A percentile compares a stretch with the other conserved stretches of the same genome.
phyloP scores from a whole-genome alignment of 2,329 filamentous ascomycete genomes.

The Aspergillus brasiliensis region DNA sequence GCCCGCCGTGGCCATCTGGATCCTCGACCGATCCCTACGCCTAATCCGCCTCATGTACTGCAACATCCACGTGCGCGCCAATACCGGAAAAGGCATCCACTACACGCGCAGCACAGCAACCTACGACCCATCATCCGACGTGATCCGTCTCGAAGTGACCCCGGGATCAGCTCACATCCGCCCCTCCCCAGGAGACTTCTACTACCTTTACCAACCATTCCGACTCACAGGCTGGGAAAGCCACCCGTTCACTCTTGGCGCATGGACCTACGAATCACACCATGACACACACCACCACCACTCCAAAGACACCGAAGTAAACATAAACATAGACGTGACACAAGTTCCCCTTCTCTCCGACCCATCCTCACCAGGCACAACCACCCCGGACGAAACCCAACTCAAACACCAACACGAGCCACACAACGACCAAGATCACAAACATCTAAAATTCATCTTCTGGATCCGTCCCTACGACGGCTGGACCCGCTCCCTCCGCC shows the following conservation, averaged over 20 bases:
- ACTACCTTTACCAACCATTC: slow-evolving; percentile 53
- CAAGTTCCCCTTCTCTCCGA: slow-evolving; percentile 31
- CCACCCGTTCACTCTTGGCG: slow-evolving; percentile 54
- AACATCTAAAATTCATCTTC: slow-evolving; percentile 46
- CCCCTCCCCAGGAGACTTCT: slow-evolving; percentile 52
- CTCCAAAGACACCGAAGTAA: slow-evolving; percentile 11
- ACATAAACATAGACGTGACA: slow-evolving; percentile 15
- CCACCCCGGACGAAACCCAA: background rate
- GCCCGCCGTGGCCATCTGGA: slow-evolving; percentile 53
- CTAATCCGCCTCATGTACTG: slow-evolving; percentile 47
- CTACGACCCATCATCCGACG: slow-evolving; percentile 48
- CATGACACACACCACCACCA: slow-evolving; percentile 11
- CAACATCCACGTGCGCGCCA: slow-evolving; percentile 42
- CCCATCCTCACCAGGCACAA: background rate
- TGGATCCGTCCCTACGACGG: slow-evolving; percentile 55
- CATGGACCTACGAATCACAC: slow-evolving; percentile 27
- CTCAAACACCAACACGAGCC: background rate
- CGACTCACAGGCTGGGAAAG: slow-evolving; percentile 52
- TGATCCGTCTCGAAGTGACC: slow-evolving; percentile 51
- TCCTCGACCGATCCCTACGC: slow-evolving; percentile 50
- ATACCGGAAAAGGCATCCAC: slow-evolving; percentile 19
- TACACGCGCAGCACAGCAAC: slow-evolving; percentile 42
- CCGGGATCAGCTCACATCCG: slow-evolving; percentile 34
- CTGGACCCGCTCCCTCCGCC: slow-evolving; percentile 52
- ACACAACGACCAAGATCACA: too few species aligned